phyloP scores from a whole-genome alignment of 495 filamentous ascomycete species.

The Talaromyces borbonicus region DNA sequence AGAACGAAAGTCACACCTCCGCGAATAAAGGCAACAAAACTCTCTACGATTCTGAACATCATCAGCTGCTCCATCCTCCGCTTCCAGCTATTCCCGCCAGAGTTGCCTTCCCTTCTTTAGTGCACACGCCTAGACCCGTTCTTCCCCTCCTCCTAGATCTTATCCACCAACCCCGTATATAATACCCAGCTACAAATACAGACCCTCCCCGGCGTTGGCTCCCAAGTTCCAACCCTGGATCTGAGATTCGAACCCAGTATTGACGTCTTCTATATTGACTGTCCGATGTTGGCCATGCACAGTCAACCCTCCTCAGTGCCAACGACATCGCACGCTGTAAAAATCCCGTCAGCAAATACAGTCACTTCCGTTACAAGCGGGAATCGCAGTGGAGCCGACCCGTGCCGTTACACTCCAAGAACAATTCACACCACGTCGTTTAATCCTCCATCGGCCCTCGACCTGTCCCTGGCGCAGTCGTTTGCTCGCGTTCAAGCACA shows the following conservation, averaged over 20 bases:
- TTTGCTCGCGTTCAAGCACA: slow-evolving; percentile 14
- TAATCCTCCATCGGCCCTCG: too few species aligned
- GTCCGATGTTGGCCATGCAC: slow-evolving; percentile 39
- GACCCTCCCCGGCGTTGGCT: too few species aligned
- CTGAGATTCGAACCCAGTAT: slow-evolving; percentile 5
- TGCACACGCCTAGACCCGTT: slow-evolving; percentile 1
- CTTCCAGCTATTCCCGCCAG: slow-evolving; percentile 1
- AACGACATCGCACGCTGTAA: slow-evolving; percentile 7
- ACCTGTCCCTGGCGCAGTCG: slow-evolving; percentile 9
- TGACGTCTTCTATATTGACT: slow-evolving; percentile 7
- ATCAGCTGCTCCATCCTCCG: too few species aligned
- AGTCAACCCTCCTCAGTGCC: slow-evolving; percentile 11
- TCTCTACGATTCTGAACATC: too few species aligned
- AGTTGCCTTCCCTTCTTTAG: background rate
- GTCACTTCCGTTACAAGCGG: background rate
- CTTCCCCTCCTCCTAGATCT: background rate
- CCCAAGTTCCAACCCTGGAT: background rate
- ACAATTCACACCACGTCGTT: slow-evolving; percentile 10
- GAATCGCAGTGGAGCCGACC: slow-evolving; percentile 6
- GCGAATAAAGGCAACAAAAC: too few species aligned
- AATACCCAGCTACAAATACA: background rate
- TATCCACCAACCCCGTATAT: slow-evolving; percentile 3
- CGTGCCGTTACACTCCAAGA: slow-evolving; percentile 10
- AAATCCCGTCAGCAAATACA: slow-evolving; percentile 9
- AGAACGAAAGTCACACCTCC: too few species aligned